These are phyloP conservation scores for Drechslerella stenobrocha DNA, from an alignment of 2,329 filamentous ascomycete genomes.

Conservation along the genomic window DNA sequence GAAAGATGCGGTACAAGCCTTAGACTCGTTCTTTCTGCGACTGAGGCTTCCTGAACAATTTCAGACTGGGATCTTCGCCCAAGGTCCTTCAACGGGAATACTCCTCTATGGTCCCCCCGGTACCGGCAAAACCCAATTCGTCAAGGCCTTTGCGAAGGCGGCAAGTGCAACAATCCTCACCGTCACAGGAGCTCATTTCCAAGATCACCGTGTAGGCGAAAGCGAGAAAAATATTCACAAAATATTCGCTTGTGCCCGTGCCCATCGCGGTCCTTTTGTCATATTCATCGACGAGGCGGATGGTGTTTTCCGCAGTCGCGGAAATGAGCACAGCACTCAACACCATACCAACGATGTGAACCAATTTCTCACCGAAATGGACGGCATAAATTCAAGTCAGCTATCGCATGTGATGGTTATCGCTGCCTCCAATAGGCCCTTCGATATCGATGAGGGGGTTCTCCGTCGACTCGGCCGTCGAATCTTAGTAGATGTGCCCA, in stretches of 20 bases:
- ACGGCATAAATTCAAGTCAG: constrained; percentile 46
- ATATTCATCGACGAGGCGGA: constrained; percentile 15
- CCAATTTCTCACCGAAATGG: constrained; percentile 54
- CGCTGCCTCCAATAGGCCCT: constrained; percentile 54
- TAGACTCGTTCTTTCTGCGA: constrained; percentile 4
- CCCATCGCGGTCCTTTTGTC: constrained; percentile 6
- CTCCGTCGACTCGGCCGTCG: constrained; percentile 60
- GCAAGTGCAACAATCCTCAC: constrained; percentile 8
- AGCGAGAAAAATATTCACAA: constrained; percentile 9
- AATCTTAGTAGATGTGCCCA: constrained; percentile 60
- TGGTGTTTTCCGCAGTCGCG: constrained; percentile 1
- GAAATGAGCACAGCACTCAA: constrained; percentile 5
- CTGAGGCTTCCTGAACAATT: constrained; percentile 10
- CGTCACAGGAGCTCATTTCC: constrained; percentile 2
- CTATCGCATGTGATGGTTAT: constrained; percentile 49
- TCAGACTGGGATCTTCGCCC: constrained; percentile 8
- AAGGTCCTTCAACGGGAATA: not conserved
- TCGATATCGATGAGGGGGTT: constrained; percentile 57
- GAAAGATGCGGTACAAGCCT: not conserved
- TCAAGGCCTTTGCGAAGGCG: constrained; percentile 4
- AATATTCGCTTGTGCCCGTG: constrained; percentile 7
- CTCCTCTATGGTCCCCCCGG: not conserved
- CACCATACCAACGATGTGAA: constrained; percentile 13
- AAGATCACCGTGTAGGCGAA: constrained; percentile 5
- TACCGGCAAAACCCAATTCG: constrained; percentile 5